Conservation (phyloP, 345 rosid genomes). For the Ceriops tagal region DNA sequence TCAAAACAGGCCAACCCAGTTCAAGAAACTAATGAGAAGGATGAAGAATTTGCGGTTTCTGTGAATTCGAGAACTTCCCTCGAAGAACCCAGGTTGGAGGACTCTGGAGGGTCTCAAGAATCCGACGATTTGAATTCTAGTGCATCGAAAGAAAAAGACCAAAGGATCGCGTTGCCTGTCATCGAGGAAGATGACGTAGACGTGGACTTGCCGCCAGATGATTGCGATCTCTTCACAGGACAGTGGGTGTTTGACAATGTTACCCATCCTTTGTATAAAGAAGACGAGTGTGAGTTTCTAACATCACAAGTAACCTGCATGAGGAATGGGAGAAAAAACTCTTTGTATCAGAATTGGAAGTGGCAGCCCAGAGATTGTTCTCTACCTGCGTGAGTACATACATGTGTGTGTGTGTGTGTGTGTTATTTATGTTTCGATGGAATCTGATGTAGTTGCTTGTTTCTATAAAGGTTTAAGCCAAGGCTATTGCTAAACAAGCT, state of each 20-base stretch:
- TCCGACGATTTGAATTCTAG: conserved; percentile 19
- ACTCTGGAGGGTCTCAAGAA: conserved; percentile 15
- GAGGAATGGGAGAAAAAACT: conserved; percentile 87
- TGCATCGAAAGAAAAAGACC: conserved; percentile 29
- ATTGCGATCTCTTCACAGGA: conserved; percentile 83
- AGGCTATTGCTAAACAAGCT: conserved; percentile 68
- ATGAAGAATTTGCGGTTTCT: conserved; percentile 13
- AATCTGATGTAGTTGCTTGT: neutral
- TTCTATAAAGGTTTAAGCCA: conserved; percentile 55
- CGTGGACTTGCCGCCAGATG: conserved; percentile 67
- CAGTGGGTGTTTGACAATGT: conserved; percentile 70
- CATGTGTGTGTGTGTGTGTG: neutral
- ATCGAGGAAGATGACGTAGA: conserved; percentile 42
- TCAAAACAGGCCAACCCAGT: conserved; percentile 15
- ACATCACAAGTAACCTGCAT: conserved; percentile 84
- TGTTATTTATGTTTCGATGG: conserved; percentile 1
- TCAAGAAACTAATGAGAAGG: conserved; percentile 38
- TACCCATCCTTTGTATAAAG: conserved; percentile 70
- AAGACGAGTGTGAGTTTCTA: conserved; percentile 74
- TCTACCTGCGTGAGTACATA: conserved; percentile 55
- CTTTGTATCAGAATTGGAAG: conserved; percentile 84
- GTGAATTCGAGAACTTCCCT: conserved; percentile 33
- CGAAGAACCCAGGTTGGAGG: conserved; percentile 22
- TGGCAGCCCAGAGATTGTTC: conserved; percentile 93
- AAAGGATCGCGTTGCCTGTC: conserved; percentile 23